These are phyloP conservation scores for Apophysomyces sp. DNA, from an alignment of 371 early-diverging fungal genomes.

Conservation along the genomic window DNA sequence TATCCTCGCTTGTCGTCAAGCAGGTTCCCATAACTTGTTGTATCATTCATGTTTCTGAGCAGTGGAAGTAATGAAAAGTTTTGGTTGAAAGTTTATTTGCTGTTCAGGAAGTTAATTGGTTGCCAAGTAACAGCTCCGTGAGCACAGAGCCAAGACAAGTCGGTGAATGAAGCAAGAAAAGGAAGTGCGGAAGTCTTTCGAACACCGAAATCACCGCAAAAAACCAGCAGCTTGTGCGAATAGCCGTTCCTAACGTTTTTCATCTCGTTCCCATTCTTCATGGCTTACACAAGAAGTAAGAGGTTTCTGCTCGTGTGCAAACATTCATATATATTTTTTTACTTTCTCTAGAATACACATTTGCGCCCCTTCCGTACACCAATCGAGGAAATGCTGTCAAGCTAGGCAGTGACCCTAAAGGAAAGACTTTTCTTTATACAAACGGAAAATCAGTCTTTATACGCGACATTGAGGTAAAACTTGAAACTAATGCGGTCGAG, in stretches of 20 bases:
- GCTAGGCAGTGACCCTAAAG: slow-evolving; percentile 84
- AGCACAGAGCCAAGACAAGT: no score
- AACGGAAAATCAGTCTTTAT: slow-evolving; percentile 90
- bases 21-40: no score
- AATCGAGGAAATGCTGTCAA: slow-evolving; percentile 81
- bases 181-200: no score
- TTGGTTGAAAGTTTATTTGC: no score
- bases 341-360: slow-evolving; percentile 53
- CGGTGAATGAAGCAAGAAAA: no score
- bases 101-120: no score
- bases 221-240: not conserved
- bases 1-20: no score
- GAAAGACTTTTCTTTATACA: slow-evolving; percentile 84
- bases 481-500: not conserved
- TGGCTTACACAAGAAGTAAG: not conserved
- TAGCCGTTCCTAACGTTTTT: not conserved
- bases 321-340: no score
- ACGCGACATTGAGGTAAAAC: slow-evolving; percentile 74
- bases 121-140: no score
- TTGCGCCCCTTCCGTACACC: slow-evolving; percentile 81
- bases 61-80: no score
- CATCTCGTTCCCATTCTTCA: not conserved
- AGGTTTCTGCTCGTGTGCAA: not conserved
- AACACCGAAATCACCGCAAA: no score
- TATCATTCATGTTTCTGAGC: no score